Percentiles rank a stretch among this genome's conserved stretches.
Evolutionary conservation across 371 early-diverging fungal genomes (phyloP).

Genomic region (Mortierella sp.): DNA sequence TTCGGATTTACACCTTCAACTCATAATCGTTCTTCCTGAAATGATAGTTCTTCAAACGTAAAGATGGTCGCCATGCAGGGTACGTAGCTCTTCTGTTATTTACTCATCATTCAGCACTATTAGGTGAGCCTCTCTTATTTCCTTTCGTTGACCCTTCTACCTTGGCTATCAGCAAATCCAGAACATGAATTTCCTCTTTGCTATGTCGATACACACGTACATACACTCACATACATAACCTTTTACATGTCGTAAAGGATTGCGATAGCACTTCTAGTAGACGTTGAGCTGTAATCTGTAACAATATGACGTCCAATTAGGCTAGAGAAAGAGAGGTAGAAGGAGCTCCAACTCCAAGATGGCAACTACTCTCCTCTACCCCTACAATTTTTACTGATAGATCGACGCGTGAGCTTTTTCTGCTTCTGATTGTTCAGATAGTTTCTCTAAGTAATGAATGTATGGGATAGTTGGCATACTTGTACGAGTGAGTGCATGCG

Average conservation of each 20-base stretch:
- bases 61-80: not conserved
- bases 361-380: not conserved
- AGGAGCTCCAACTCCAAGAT: not conserved
- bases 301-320: not conserved
- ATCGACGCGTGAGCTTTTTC: slow-evolving; percentile 1
- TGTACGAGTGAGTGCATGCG: no score
- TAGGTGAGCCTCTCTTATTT: not conserved
- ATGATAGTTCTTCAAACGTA: not conserved
- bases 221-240: not conserved
- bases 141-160: not conserved
- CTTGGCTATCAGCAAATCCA: no score
- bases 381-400: not conserved
- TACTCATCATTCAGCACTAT: not conserved
- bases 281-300: not conserved
- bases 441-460: not conserved
- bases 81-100: not conserved
- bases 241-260: not conserved
- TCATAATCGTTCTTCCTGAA: not conserved
- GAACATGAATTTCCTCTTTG: not conserved
- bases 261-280: not conserved
- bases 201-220: not conserved
- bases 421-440: not conserved
- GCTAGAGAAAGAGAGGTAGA: not conserved
- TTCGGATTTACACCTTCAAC: not conserved
- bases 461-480: no score